phyloP scores from a whole-genome alignment of 371 early-diverging fungal genomes.

The Synchytrium microbalum region DNA sequence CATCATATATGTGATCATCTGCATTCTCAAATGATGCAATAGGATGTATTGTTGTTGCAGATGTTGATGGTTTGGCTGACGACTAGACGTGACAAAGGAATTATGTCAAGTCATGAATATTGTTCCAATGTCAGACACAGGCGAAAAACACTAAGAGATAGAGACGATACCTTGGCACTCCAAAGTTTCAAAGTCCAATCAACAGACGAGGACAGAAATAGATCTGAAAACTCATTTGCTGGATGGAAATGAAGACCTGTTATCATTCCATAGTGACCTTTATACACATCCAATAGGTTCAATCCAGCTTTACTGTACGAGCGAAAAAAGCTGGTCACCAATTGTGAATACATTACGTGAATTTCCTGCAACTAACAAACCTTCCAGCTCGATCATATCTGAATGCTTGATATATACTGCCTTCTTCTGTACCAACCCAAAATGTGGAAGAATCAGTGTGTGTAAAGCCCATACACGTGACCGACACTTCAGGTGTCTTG shows the following conservation, averaged over 20 bases:
- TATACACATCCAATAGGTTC: slow-evolving; percentile 71
- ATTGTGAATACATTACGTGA: neutral
- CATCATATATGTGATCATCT: slow-evolving; percentile 93
- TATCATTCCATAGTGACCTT: slow-evolving; percentile 81
- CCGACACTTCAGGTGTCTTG: slow-evolving; percentile 86
- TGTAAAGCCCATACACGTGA: slow-evolving; percentile 83
- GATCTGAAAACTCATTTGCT: slow-evolving; percentile 76
- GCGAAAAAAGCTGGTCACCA: slow-evolving; percentile 5
- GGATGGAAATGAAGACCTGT: slow-evolving; percentile 93
- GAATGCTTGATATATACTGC: slow-evolving; percentile 82
- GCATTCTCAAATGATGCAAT: slow-evolving; percentile 79
- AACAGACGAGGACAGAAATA: slow-evolving; percentile 81
- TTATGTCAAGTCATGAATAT: slow-evolving; percentile 4
- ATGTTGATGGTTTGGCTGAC: slow-evolving; percentile 52
- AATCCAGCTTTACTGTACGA: slow-evolving; percentile 81
- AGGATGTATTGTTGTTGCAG: slow-evolving; percentile 52
- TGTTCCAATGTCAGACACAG: neutral
- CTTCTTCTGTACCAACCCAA: slow-evolving; percentile 95
- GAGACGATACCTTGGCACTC: slow-evolving; percentile 61
- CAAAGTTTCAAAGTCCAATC: slow-evolving; percentile 96
- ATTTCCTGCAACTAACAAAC: slow-evolving; percentile 10
- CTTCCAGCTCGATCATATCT: slow-evolving; percentile 86
- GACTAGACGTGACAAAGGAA: slow-evolving; percentile 32
- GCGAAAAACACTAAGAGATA: slow-evolving; percentile 6
- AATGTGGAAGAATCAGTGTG: slow-evolving; percentile 85